These are phyloP conservation scores for Parachaetomium inaequale DNA, from an alignment of 495 filamentous ascomycete genomes.

Conservation along the genomic window DNA sequence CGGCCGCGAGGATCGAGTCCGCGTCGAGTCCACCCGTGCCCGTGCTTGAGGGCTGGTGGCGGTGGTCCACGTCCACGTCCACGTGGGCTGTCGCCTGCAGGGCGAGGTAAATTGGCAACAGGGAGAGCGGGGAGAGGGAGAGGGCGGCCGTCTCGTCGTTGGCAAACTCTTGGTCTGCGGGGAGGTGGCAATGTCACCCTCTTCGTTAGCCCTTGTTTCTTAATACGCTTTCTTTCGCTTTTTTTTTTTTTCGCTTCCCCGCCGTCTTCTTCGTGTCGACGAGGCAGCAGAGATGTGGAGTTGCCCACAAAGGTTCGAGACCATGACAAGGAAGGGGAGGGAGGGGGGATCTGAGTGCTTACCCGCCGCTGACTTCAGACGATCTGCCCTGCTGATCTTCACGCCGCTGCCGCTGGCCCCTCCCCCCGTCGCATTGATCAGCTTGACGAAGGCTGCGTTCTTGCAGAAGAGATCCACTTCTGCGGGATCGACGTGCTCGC, in stretches of 20 bases:
- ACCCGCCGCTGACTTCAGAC: constrained; percentile 34
- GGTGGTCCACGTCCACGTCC: background rate
- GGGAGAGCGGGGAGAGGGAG: constrained; percentile 51
- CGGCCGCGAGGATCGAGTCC: constrained; percentile 40
- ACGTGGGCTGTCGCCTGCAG: constrained; percentile 54
- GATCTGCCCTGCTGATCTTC: constrained; percentile 22
- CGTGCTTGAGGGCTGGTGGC: background rate
- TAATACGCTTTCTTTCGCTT: constrained; percentile 3
- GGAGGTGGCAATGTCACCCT: constrained; percentile 12
- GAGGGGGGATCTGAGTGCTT: constrained; percentile 18
- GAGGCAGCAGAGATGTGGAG: background rate
- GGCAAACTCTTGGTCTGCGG: constrained; percentile 35
- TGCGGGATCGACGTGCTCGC: constrained; percentile 57
- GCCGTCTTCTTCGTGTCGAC: background rate
- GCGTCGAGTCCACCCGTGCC: background rate
- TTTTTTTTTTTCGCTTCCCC: constrained; percentile 7
- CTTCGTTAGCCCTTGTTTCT: constrained; percentile 1
- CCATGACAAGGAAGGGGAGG: background rate
- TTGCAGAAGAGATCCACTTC: constrained; percentile 95
- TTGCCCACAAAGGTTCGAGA: background rate
- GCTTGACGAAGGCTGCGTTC: constrained; percentile 87
- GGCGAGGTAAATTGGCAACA: constrained; percentile 76
- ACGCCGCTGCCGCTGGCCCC: constrained; percentile 2
- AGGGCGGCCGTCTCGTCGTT: constrained; percentile 43
- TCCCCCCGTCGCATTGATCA: constrained; percentile 55